phyloP scores from a whole-genome alignment of 768 basidiomycete species.

The Boletus rubropictus region DNA sequence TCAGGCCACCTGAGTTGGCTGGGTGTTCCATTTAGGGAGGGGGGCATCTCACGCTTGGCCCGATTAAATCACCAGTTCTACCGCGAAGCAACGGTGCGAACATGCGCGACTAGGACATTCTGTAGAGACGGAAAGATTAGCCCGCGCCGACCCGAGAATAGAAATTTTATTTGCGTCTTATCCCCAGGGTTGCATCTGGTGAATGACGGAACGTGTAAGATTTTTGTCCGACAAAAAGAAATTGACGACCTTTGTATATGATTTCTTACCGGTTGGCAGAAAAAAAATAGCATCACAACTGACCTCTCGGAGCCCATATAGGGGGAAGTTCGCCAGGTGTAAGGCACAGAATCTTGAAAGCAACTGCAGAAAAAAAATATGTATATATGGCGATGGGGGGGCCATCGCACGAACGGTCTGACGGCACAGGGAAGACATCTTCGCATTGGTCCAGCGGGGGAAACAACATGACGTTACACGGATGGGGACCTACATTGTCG shows the following conservation, averaged over 20 bases:
- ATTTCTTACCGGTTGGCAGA: no score
- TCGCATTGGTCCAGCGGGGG: no score
- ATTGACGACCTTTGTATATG: no score
- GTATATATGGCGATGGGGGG: not conserved
- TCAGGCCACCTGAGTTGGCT: slow-evolving; percentile 5
- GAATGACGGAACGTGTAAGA: no score
- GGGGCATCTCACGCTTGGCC: not conserved
- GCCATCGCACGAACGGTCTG: no score
- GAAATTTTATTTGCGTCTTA: not conserved
- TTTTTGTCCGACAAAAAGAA: no score
- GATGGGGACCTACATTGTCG: slow-evolving; percentile 5
- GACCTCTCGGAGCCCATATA: not conserved
- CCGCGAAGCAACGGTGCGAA: slow-evolving; percentile 20
- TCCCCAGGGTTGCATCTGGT: not conserved
- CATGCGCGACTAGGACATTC: slow-evolving; percentile 2
- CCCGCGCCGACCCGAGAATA: slow-evolving; percentile 3
- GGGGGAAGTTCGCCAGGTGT: not conserved
- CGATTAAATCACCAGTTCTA: slow-evolving; percentile 6
- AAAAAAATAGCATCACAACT: no score
- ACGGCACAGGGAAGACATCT: slow-evolving; percentile 4
- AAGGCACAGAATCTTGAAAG: not conserved
- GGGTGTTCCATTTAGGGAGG: not conserved
- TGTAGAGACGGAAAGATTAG: slow-evolving; percentile 5
- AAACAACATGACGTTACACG: not conserved
- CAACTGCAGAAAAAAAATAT: not conserved